Percentiles rank a stretch among this genome's conserved stretches.
Evolutionary conservation across 1,284 basidiomycete genomes (phyloP).

Genomic region (Veloboletus limbatus): DNA sequence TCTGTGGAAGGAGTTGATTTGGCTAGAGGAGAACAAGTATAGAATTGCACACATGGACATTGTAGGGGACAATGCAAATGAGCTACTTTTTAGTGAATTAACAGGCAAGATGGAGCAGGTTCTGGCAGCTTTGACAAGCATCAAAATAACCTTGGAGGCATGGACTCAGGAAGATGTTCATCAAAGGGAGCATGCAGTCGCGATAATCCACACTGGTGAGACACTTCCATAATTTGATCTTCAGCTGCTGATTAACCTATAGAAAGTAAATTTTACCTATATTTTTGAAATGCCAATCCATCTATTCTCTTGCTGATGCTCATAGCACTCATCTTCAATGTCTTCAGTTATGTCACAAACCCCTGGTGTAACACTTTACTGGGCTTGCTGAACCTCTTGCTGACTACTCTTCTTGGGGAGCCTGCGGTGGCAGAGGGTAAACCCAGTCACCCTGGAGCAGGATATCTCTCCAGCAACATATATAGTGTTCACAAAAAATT

Average conservation of each 20-base stretch:
- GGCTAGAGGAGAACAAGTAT: background rate
- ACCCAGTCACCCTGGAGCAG: background rate
- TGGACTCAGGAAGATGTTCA: background rate
- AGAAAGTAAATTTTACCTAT: background rate
- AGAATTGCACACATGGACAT: background rate
- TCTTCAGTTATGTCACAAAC: background rate
- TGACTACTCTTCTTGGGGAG: background rate
- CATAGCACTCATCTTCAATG: background rate
- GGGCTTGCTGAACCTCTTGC: background rate
- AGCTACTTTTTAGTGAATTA: background rate
- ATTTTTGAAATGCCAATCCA: background rate
- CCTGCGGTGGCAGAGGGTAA: background rate
- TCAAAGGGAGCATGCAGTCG: background rate
- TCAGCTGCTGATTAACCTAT: background rate
- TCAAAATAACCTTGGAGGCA: background rate
- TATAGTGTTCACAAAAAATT: background rate
- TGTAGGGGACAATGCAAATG: background rate
- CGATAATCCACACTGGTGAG: background rate
- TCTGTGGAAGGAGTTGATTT: background rate
- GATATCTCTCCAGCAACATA: background rate
- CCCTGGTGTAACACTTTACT: background rate
- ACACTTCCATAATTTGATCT: background rate
- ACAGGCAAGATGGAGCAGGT: background rate
- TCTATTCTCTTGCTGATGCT: background rate
- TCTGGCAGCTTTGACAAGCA: background rate